Evolutionary conservation across 257 asterid species (phyloP), one percentile per base, ranked within the genome.

Genomic region (Galeopsis tetrahit): DNA sequence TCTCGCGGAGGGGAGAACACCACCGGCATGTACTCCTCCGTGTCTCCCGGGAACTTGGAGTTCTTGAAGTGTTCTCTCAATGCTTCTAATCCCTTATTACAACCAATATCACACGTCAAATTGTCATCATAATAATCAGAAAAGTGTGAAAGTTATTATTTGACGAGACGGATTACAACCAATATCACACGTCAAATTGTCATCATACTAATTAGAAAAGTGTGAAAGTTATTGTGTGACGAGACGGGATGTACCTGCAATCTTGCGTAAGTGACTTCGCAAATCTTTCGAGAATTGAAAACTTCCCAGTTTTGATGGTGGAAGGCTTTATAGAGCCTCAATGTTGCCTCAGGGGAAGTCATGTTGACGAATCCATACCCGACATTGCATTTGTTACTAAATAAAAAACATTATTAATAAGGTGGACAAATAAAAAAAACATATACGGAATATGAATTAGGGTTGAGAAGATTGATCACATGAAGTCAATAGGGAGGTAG

Each of bases 361-460:
- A 95, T 92, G 86, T 95, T 95, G 81, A 95, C 99, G 58, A 95
- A 95, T 49, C 99, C 99, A 57, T 95, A 95, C 67, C 99, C 99
- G 76, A 95, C 98, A 64, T 92, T 95, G 87, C 99, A 95, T 66
- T 95, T 95, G 89, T 92, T 95, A 77, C 88, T 81, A 4, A 8
- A 53, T 31, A 2, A 35, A 49, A 14, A 4, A 4, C 0, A n/a
- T 4, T 51, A 7, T 13, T 49, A 49, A 4, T 44, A 14, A 15
- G 7, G 43, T 21, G 28, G 0, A 21, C 28, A 21, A 21, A 21
- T 21, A 21, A 21, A 21, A 21, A 21, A 21, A 0, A 21, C 1
- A 21, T 21, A n/a, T n/a, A n/a, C n/a, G n/a, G n/a, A n/a, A n/a
- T n/a, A 21, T 21, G 28, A 21, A 21, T 39, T 39, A 46, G n/a